phyloP scores from a whole-genome alignment of 1,284 basidiomycete species.

The Apiotrichum laibachii region DNA sequence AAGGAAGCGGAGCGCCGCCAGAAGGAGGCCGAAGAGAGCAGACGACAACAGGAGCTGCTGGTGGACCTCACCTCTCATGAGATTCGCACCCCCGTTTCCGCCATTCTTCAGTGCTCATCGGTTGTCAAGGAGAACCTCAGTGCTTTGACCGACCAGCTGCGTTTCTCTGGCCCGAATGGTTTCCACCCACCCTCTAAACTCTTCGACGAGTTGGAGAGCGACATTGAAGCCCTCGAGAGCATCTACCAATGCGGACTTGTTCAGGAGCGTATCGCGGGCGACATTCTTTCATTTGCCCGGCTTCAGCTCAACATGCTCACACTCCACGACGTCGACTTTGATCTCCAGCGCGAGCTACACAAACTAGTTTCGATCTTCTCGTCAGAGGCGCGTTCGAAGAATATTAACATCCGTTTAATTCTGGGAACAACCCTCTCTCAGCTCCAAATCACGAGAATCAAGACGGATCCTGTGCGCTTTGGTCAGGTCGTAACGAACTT shows the following conservation, averaged over 20 bases:
- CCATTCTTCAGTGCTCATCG: conserved; percentile 47
- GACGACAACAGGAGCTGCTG: conserved; percentile 46
- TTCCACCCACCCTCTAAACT: conserved; percentile 43
- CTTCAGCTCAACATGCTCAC: conserved; percentile 45
- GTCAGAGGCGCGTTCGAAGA: conserved; percentile 40
- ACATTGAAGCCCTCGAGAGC: conserved; percentile 29
- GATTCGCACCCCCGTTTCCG: conserved; percentile 47
- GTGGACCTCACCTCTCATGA: conserved; percentile 51
- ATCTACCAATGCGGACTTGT: conserved; percentile 1
- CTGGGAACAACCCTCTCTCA: conserved; percentile 32
- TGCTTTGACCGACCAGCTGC: conserved; percentile 38
- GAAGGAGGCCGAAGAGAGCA: conserved; percentile 40
- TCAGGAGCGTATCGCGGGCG: conserved; percentile 53
- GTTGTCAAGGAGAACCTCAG: conserved; percentile 48
- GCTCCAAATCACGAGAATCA: conserved; percentile 31
- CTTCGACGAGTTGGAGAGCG: conserved; percentile 44
- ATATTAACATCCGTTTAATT: conserved; percentile 32
- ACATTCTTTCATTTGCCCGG: conserved; percentile 49
- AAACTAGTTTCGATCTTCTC: conserved; percentile 45
- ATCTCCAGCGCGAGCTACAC: conserved; percentile 42
- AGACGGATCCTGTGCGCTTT: conserved; percentile 47
- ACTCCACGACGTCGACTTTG: conserved; percentile 37
- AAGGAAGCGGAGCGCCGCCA: conserved; percentile 40
- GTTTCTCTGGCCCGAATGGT: conserved; percentile 16
- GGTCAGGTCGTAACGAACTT: conserved; percentile 41